Percentiles rank a stretch among this genome's conserved stretches.
These are phyloP conservation scores for Saccharomycodes ludwigii DNA, from an alignment of 805 yeast genomes.

Conservation along the genomic window DNA sequence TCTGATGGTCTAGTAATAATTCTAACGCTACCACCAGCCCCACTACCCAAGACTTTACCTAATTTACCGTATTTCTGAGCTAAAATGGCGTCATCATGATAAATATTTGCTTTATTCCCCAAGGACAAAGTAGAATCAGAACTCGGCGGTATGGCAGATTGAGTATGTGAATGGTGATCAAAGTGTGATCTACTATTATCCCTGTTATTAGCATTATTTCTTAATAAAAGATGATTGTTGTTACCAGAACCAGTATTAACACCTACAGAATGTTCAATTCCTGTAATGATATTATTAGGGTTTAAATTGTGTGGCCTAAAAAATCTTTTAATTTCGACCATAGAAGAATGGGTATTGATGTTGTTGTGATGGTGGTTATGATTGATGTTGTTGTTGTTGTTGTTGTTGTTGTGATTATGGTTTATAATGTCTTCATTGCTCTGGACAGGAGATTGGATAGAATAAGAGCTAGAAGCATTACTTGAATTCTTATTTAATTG, in stretches of 20 bases:
- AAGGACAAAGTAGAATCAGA: constrained; percentile 22
- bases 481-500: constrained; percentile 5
- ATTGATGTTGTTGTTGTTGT: constrained; percentile 1
- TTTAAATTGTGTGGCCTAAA: constrained; percentile 37
- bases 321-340: constrained; percentile 63
- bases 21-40: constrained; percentile 84
- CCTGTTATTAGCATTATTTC: not conserved
- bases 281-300: not conserved
- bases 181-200: not conserved
- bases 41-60: constrained; percentile 69
- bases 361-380: constrained; percentile 3
- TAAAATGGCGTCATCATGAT: constrained; percentile 39
- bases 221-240: not conserved
- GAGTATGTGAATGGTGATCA: constrained; percentile 20
- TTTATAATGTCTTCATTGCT: constrained; percentile 4
- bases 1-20: constrained; percentile 56
- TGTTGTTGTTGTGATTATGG: constrained; percentile 2
- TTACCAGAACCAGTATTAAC: not conserved
- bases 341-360: constrained; percentile 27
- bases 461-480: constrained; percentile 5
- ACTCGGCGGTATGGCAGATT: constrained; percentile 25
- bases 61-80: constrained; percentile 56
- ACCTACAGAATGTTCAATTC: not conserved
- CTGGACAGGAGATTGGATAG: constrained; percentile 6
- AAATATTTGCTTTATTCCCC: constrained; percentile 25